These are phyloP conservation scores for Zygosaccharomyces sapae DNA, from an alignment of 1,139 yeast species.

Conservation along the genomic window DNA sequence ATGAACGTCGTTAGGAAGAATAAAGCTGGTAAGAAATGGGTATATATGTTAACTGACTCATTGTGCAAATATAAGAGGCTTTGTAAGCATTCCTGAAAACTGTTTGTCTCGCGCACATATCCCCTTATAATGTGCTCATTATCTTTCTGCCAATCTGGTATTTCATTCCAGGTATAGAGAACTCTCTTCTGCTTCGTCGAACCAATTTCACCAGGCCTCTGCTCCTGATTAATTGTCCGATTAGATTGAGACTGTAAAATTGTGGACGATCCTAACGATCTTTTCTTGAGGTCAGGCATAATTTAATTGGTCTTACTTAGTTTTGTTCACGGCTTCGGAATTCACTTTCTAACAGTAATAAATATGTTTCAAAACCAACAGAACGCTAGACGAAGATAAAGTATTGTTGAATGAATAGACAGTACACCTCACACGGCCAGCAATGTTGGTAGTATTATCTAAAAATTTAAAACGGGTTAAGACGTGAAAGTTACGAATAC, in stretches of 20 bases:
- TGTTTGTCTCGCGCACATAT: conserved; percentile 67
- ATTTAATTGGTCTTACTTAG: neutral
- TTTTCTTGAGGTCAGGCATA: conserved; percentile 6
- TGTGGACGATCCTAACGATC: conserved; percentile 6
- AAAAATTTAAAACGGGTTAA: too few species aligned
- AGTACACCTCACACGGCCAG: neutral
- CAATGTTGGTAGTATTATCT: too few species aligned
- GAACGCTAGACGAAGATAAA: too few species aligned
- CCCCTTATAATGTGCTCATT: conserved; percentile 73
- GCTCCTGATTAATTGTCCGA: neutral
- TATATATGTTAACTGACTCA: conserved; percentile 76
- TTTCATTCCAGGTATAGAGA: conserved; percentile 42
- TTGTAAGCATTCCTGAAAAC: conserved; percentile 47
- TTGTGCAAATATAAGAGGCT: conserved; percentile 73
- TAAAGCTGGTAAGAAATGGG: conserved; percentile 71
- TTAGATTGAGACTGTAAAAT: neutral
- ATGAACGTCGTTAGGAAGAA: conserved; percentile 35
- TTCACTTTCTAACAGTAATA: too few species aligned
- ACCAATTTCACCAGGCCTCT: neutral
- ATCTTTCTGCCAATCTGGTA: conserved; percentile 84
- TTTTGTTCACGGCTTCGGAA: neutral
- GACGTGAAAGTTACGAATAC: too few species aligned
- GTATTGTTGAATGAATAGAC: too few species aligned
- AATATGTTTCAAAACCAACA: too few species aligned
- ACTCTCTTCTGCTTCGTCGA: conserved; percentile 1